Conservation (phyloP, 345 rosid genomes). For the Eucalyptus guilfoylei region DNA sequence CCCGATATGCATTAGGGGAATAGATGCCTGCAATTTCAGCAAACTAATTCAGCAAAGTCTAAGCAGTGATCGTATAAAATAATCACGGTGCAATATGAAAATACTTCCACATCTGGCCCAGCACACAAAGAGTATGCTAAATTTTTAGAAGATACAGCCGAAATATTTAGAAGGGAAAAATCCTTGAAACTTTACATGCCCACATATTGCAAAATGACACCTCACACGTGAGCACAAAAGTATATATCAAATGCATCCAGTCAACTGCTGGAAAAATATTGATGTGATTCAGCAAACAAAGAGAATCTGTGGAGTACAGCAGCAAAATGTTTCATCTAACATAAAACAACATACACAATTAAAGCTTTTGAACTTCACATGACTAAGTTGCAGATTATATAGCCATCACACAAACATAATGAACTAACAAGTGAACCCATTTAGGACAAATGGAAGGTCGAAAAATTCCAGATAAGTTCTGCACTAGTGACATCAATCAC, state of each 20-base stretch:
- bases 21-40: constrained; percentile 52
- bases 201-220: neutral
- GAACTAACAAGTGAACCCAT: neutral
- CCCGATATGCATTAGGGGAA: constrained; percentile 95
- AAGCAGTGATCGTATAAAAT: neutral
- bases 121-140: neutral
- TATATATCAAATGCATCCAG: neutral
- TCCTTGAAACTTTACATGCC: neutral
- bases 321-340: neutral
- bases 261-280: neutral
- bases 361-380: neutral
- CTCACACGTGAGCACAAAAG: neutral
- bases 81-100: neutral
- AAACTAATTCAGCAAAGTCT: neutral
- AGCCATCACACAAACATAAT: neutral
- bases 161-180: neutral
- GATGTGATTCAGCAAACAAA: neutral
- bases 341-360: neutral
- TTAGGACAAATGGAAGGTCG: neutral
- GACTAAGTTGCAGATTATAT: neutral
- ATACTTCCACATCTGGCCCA: neutral
- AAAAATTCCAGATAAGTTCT: neutral
- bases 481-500: neutral
- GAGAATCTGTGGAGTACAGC: neutral
- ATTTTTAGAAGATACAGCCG: neutral